phyloP scores from a whole-genome alignment of 352 stramenopile genomes.

The Phytophthora crassamura region DNA sequence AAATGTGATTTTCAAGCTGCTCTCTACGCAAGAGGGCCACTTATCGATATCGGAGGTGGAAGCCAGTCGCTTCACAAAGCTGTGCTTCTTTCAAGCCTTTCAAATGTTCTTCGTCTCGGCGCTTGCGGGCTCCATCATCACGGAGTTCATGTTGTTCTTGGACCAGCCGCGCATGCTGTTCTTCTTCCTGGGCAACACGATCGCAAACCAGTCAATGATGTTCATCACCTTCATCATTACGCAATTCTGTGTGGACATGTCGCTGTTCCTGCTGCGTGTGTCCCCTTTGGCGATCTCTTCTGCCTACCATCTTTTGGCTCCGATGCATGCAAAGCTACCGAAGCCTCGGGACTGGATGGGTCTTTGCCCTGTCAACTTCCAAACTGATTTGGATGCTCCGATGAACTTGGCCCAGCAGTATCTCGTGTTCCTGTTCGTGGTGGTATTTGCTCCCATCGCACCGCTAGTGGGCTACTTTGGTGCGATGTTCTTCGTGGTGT shows the following conservation, averaged over 20 bases:
- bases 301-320: slow-evolving; percentile 57
- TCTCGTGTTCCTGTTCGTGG: slow-evolving; percentile 75
- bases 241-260: slow-evolving; percentile 70
- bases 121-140: slow-evolving; percentile 69
- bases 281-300: slow-evolving; percentile 51
- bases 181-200: slow-evolving; percentile 74
- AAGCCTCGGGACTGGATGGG: slow-evolving; percentile 60
- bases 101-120: slow-evolving; percentile 87
- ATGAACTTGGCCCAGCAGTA: slow-evolving; percentile 73
- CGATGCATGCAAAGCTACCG: slow-evolving; percentile 56
- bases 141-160: slow-evolving; percentile 61
- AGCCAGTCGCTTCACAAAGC: slow-evolving; percentile 76
- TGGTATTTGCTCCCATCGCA: slow-evolving; percentile 79
- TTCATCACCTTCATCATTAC: slow-evolving; percentile 85
- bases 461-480: slow-evolving; percentile 70
- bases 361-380: slow-evolving; percentile 58
- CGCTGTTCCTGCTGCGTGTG: slow-evolving; percentile 66
- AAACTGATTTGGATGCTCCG: slow-evolving; percentile 61
- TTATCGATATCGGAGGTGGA: slow-evolving; percentile 71
- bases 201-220: slow-evolving; percentile 80
- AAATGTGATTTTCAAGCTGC: slow-evolving; percentile 69
- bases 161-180: slow-evolving; percentile 72
- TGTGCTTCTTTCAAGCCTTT: slow-evolving; percentile 81
- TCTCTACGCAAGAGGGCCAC: slow-evolving; percentile 72
- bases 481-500: slow-evolving; percentile 69